phyloP scores from a whole-genome alignment of 495 filamentous ascomycete genomes.

The Hypomontagnella monticulosa region DNA sequence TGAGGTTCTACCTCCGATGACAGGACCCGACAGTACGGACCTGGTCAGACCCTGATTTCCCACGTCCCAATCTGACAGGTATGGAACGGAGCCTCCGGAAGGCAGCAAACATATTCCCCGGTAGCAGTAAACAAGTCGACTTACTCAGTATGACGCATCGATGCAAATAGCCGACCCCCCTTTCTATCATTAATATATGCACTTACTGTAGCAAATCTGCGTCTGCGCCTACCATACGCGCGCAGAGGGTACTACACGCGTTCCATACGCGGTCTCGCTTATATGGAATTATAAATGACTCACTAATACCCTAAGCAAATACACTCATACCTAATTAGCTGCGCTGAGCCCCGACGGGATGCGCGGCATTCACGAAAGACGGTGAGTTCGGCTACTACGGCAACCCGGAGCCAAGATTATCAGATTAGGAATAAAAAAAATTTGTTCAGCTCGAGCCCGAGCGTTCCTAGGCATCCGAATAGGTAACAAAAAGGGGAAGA shows the following conservation, averaged over 20 bases:
- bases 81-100: no score
- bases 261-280: slow-evolving; percentile 2
- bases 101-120: no score
- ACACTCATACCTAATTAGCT: background rate
- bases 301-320: background rate
- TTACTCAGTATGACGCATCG: no score
- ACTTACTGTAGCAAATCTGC: background rate
- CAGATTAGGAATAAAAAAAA: background rate
- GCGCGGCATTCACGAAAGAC: slow-evolving; percentile 10
- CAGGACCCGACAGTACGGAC: slow-evolving; percentile 5
- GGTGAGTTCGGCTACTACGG: slow-evolving; percentile 1
- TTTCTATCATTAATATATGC: background rate
- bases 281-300: background rate
- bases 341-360: background rate
- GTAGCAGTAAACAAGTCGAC: no score
- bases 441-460: background rate
- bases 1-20: background rate
- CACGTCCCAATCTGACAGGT: no score
- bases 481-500: background rate
- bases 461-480: background rate
- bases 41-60: background rate
- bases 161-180: background rate
- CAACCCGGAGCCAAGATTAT: background rate
- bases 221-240: background rate
- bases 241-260: slow-evolving; percentile 4